Conservation (phyloP, 352 stramenopile species). For the Phytopythium aichiense region DNA sequence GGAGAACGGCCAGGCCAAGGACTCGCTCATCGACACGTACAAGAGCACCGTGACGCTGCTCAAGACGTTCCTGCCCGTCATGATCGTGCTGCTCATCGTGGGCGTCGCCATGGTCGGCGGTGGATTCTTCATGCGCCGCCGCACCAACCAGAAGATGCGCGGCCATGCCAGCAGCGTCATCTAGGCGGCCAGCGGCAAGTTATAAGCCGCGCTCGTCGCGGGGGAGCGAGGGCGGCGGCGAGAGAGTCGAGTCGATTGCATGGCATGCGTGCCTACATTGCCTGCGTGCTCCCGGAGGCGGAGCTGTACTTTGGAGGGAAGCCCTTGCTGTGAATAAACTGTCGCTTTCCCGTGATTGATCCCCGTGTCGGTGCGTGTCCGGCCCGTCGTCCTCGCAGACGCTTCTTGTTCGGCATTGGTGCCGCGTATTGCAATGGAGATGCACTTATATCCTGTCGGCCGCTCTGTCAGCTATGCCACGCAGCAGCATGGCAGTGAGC, state of each 20-base stretch:
- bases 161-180: constrained; percentile 24
- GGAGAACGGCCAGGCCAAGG: constrained; percentile 40
- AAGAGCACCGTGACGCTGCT: constrained; percentile 42
- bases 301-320: neutral
- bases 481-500: too few species aligned
- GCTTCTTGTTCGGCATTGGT: too few species aligned
- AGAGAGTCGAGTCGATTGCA: neutral
- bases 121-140: constrained; percentile 47
- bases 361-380: neutral
- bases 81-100: constrained; percentile 53
- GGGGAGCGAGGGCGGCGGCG: too few species aligned
- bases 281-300: neutral
- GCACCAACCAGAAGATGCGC: constrained; percentile 22
- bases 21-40: constrained; percentile 38
- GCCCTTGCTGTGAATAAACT: neutral
- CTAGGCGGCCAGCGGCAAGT: constrained; percentile 7
- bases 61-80: constrained; percentile 45
- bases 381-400: too few species aligned
- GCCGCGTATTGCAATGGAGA: too few species aligned
- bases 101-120: constrained; percentile 29
- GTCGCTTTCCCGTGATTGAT: neutral
- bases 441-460: too few species aligned
- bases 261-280: neutral
- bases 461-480: too few species aligned
- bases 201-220: constrained; percentile 4